Evolutionary conservation across 495 filamentous ascomycete species (phyloP), one percentile per base, ranked within the genome.

Genomic region (Cairneyella variabilis): DNA sequence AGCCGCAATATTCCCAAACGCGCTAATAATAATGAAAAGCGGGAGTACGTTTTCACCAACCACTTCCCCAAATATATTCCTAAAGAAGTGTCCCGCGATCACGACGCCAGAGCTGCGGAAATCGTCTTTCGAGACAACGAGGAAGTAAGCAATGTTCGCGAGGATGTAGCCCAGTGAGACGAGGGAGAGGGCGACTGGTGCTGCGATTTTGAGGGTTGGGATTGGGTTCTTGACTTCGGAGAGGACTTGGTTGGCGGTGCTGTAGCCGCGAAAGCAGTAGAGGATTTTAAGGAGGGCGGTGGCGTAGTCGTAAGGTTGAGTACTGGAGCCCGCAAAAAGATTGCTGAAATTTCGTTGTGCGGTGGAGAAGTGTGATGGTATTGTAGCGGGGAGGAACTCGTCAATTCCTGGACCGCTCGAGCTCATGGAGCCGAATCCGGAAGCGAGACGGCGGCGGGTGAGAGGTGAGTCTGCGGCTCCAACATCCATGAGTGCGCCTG

Each of bases 141-240:
- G 64, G 39, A 75, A 73, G 62, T 85, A 87, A 42, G 83, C 79
- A 26, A 87, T 73, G 60, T 86, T 86, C 59, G 74, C 75, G n/a
- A 84, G 62, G 55, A 86, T 77, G 66, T 85, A 86, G 1, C 83
- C 67, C 25, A 84, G 63, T 0, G 77, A 75, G 3, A 85, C 80
- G 1, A 72, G 66, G 26, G 69, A 70, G 14, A 85, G 71, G 0
- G 82, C 83, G 11, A 82, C 48, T 0, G 79, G 82, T 0, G 81
- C 84, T 1, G 83, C 84, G 51, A 79, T 72, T 52, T 74, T 76
- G 43, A 86, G 69, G 0, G 82, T 86, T n/a, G 76, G 76, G 12
- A 72, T 68, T 0, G 83, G 83, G 56, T 86, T 75, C 44, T 69
- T 71, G 16, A 82, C 76, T 65, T 85, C 80, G 53, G 75, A 74